Evolutionary conservation across 2,329 filamentous ascomycete genomes (phyloP), one percentile per base, ranked within the genome.

Genomic region (Fusarium zealandicum): DNA sequence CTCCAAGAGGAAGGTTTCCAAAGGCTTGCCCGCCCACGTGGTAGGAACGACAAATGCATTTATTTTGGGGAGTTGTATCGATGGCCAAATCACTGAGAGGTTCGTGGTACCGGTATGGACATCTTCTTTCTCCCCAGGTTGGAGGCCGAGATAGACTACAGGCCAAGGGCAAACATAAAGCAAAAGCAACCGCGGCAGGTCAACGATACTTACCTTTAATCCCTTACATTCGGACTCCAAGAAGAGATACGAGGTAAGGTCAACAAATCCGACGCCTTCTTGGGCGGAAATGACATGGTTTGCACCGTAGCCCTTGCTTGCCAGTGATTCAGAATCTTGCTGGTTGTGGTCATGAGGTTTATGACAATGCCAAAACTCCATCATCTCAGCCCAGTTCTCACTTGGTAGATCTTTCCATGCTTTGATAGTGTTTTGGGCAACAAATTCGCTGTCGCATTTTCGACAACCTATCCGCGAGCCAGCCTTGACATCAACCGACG

Each of bases 321-420:
- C 78, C 13, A 85, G 78, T 38, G 75, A 72, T n/a, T 82, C 75
- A 17, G 81, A 67, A 25, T 78, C 69, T 35, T 78, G 74, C 27
- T 72, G 61, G 14, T 72, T 72, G 57, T 85, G 78, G 49, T 86
- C 79, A 56, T 87, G 81, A 32, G 96, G 95, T 74, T 98, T 98
- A 73, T 99, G 95, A 69, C 95, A 99, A 74, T 99, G 96, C 95
- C 95, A 99, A 65, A 99, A 96, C 73, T 99, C 96, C 95, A 99
- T 99, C 93, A 99, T 96, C 76, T 99, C 95, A 0, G 95, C 96
- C 95, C 95, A 99, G 69, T 96, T 93, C 66, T 96, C 92, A 69
- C 92, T 96, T 0, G 95, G 95, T 14, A 99, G 78, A 69, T 99
- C 92, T 74, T 93, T 96, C 93, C 95, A 99, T 31, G 76, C 73